Conservation (phyloP, 225 moss, liverwort and hornwort genomes). For the Marchantia paleacea region DNA sequence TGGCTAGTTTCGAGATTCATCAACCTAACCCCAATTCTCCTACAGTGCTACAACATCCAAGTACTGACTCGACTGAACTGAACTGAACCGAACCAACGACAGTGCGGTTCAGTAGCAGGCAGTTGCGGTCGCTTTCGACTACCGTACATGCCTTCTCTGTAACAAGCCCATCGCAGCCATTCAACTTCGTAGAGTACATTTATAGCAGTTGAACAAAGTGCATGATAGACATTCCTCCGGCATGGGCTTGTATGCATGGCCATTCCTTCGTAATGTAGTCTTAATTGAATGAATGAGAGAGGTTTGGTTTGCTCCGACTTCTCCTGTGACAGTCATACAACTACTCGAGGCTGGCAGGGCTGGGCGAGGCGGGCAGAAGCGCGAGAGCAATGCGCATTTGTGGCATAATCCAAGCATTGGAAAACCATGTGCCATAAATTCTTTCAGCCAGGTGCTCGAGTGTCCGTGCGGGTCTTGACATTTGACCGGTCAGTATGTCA, state of each 20-base stretch:
- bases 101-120: background rate
- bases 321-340: background rate
- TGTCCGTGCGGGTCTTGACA: slow-evolving; percentile 19
- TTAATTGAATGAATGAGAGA: background rate
- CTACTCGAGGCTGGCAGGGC: background rate
- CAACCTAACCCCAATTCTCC: background rate
- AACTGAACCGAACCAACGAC: background rate
- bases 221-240: slow-evolving; percentile 7
- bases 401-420: background rate
- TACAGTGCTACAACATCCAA: background rate
- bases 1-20: background rate
- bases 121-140: background rate
- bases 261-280: background rate
- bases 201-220: background rate
- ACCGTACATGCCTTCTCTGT: background rate
- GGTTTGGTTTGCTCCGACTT: background rate
- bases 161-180: background rate
- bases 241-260: background rate
- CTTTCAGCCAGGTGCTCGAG: slow-evolving; percentile 5
- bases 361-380: background rate
- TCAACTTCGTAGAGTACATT: background rate
- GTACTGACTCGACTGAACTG: background rate
- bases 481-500: slow-evolving; percentile 15
- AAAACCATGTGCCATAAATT: slow-evolving; percentile 13
- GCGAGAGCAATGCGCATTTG: background rate